These are phyloP conservation scores for Phoma sp. DNA, from an alignment of 2,329 filamentous ascomycete species.

Conservation along the genomic window DNA sequence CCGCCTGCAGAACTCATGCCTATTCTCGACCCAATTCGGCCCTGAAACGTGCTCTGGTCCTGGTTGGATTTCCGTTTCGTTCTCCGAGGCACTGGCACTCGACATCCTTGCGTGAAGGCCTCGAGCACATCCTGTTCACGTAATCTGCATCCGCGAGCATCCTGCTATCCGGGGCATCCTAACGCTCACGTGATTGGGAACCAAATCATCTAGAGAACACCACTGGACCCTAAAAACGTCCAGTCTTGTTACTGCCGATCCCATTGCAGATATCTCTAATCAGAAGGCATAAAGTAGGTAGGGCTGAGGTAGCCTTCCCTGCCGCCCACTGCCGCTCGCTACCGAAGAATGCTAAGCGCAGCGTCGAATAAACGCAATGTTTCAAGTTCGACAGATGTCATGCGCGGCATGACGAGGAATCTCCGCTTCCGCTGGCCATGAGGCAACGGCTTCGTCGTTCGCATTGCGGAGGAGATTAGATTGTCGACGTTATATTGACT, in stretches of 20 bases:
- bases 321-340: slow-evolving; percentile 11
- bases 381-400: slow-evolving; percentile 14
- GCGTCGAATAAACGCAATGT: slow-evolving; percentile 16
- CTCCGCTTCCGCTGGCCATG: slow-evolving; percentile 13
- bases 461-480: slow-evolving; percentile 18
- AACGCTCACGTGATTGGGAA: no score
- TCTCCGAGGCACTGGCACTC: slow-evolving; percentile 20
- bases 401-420: slow-evolving; percentile 10
- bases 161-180: no score
- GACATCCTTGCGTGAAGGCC: slow-evolving; percentile 1
- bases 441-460: slow-evolving; percentile 13
- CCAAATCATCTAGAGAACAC: neutral
- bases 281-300: neutral
- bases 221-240: neutral
- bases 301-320: neutral
- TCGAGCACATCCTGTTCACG: slow-evolving; percentile 13
- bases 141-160: no score
- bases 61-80: slow-evolving; percentile 33
- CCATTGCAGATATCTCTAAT: neutral
- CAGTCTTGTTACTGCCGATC: neutral
- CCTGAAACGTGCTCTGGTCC: slow-evolving; percentile 33
- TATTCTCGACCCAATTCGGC: slow-evolving; percentile 20
- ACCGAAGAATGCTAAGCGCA: slow-evolving; percentile 7
- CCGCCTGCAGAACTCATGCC: slow-evolving; percentile 32
- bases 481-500: slow-evolving; percentile 17